Conservation (phyloP, 106 monocot species). For the Apostasia ramifera region DNA sequence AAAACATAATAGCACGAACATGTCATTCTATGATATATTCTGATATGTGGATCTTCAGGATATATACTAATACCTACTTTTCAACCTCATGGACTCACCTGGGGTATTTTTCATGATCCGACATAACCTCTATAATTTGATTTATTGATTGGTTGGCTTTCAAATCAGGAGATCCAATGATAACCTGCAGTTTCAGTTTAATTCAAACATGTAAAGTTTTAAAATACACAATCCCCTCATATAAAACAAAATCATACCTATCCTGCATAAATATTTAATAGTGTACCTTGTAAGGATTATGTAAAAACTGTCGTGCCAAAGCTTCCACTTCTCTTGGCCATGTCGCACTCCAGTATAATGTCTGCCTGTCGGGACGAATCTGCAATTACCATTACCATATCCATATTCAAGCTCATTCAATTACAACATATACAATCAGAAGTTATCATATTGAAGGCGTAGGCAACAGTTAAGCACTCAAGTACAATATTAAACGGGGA, state of each 20-base stretch:
- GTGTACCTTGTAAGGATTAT: slow-evolving; percentile 85
- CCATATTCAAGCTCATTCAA: not conserved
- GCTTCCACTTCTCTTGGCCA: slow-evolving; percentile 95
- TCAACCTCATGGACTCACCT: slow-evolving; percentile 30
- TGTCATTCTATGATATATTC: too few relatives aligned
- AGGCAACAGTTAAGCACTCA: too few relatives aligned
- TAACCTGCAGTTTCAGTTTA: slow-evolving; percentile 39
- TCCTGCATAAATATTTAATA: slow-evolving; percentile 1
- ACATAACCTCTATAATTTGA: slow-evolving; percentile 85
- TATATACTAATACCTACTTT: not conserved
- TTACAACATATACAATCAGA: too few relatives aligned
- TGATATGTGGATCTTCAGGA: too few relatives aligned
- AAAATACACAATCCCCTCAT: not conserved
- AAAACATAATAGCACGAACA: too few relatives aligned
- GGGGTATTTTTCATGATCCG: slow-evolving; percentile 85
- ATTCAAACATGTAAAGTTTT: slow-evolving; percentile 3
- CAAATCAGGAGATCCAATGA: slow-evolving; percentile 81
- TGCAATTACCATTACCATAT: slow-evolving; percentile 19
- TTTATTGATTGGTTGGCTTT: slow-evolving; percentile 96
- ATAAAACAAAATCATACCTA: not conserved
- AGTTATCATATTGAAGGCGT: too few relatives aligned
- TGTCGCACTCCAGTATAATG: slow-evolving; percentile 98
- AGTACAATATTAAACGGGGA: too few relatives aligned
- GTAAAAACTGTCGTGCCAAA: slow-evolving; percentile 78
- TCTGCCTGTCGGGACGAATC: slow-evolving; percentile 98